Percentiles rank a stretch among this genome's conserved stretches.
phyloP scores from a whole-genome alignment of 2,329 filamentous ascomycete genomes.

The Pseudofabraea citricarpa region DNA sequence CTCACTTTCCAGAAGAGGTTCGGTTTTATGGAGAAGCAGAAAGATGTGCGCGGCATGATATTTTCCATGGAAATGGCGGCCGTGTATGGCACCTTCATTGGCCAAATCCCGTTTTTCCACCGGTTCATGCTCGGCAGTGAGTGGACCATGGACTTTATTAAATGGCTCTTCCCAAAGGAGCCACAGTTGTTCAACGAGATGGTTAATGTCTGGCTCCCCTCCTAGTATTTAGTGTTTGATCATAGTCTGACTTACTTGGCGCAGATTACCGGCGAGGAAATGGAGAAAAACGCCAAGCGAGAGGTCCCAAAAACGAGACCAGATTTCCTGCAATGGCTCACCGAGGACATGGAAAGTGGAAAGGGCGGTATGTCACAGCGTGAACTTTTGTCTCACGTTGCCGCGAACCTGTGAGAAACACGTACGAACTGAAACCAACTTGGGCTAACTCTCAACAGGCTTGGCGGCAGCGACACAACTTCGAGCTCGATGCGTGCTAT shows the following conservation, averaged over 20 bases:
- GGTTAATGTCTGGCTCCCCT: not conserved
- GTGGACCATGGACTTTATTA: slow-evolving; percentile 1
- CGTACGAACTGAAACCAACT: not conserved
- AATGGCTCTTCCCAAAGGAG: slow-evolving; percentile 1
- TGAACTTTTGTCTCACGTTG: not conserved
- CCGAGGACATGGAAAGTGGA: not conserved
- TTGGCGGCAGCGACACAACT: slow-evolving; percentile 13
- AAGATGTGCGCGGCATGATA: slow-evolving; percentile 9
- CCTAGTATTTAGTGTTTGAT: too few species aligned
- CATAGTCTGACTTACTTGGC: not conserved
- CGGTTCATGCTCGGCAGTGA: slow-evolving; percentile 4
- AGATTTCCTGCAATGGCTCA: not conserved
- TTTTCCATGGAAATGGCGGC: not conserved
- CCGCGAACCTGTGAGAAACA: not conserved
- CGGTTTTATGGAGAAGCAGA: slow-evolving; percentile 8
- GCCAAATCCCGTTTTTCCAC: slow-evolving; percentile 3
- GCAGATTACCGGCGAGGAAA: slow-evolving; percentile 1
- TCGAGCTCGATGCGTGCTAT: slow-evolving; percentile 10
- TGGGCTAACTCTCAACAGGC: slow-evolving; percentile 1
- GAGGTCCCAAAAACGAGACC: not conserved
- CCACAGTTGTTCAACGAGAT: not conserved
- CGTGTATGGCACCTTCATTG: slow-evolving; percentile 1
- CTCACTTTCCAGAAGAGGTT: slow-evolving; percentile 8
- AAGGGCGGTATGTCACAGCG: too few species aligned
- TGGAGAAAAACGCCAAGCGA: not conserved